Evolutionary conservation across 1,139 yeast species (phyloP), one percentile per base, ranked within the genome.

Genomic region (Spencermartinsiella ligniputridi): DNA sequence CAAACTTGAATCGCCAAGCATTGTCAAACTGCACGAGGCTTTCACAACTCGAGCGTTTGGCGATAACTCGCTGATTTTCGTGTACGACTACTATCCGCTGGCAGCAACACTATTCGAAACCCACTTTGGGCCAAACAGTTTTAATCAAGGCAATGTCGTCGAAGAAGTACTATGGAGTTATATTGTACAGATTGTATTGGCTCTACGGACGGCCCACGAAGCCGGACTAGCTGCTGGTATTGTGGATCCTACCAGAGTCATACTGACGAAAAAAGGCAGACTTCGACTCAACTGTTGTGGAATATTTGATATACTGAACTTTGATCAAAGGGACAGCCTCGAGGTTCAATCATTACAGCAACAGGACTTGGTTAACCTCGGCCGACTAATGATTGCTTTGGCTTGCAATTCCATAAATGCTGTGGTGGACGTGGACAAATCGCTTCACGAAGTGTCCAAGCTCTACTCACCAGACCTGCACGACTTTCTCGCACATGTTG

Each of bases 21-120:
- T 88, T 15, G 87, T 85, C 1, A 72, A 74, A 34, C 66, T 89
- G 6, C 75, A 78, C 42, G 97, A 90, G 60, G 89, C 95, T 9
- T 92, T 92, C 62, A 84, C 96, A 1, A 82, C 94, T 9, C 77
- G 88, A 51, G 86, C 90, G 3, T 92, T 94, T 68, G 90, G 89
- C 34, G 92, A 85, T 52, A 74, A 76, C 49, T 80, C 87, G 24
- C 53, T 69, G 27, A 56, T 78, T 37, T 65, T 81, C 38, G 79
- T 81, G 3, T 79, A 80, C 58, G 94, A 84, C 54, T 86, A 76
- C 60, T 81, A 74, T 59, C 92, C 95, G 21, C 67, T 76, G 44
- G 72, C 88, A 1, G 66, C 67, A 42, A 81, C 89, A 2, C 63
- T 85, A 36, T 67, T 71, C 48, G 86, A 81, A 48, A 61, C 67